Conservation (phyloP, 2,329 filamentous ascomycete genomes). For the Trichophaea hybrida region DNA sequence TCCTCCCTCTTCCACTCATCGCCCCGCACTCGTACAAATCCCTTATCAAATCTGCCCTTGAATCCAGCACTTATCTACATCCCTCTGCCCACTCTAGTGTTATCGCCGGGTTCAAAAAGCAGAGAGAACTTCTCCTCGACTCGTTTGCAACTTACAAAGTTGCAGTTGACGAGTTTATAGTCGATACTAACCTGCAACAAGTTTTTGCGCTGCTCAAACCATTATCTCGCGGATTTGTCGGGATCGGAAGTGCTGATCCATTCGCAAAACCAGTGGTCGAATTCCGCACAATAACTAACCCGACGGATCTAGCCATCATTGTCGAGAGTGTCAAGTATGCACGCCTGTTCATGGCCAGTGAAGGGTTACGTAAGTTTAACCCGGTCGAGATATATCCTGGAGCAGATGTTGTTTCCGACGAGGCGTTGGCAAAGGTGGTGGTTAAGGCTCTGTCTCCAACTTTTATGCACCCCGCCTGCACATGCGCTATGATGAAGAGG, state of each 20-base stretch:
- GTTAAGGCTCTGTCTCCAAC: background rate
- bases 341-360: background rate
- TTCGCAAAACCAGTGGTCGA: slow-evolving; percentile 31
- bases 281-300: slow-evolving; percentile 28
- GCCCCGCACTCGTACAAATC: background rate
- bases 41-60: slow-evolving; percentile 1
- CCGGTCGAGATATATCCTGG: slow-evolving; percentile 27
- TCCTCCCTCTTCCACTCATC: slow-evolving; percentile 11
- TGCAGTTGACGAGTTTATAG: slow-evolving; percentile 11
- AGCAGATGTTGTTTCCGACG: background rate
- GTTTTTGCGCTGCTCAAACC: slow-evolving; percentile 21
- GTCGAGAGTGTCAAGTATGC: background rate
- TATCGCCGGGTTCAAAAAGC: slow-evolving; percentile 9
- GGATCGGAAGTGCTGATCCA: slow-evolving; percentile 30
- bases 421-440: background rate
- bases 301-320: slow-evolving; percentile 4
- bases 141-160: slow-evolving; percentile 2
- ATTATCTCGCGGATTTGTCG: slow-evolving; percentile 32
- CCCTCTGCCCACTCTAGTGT: slow-evolving; percentile 4
- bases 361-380: background rate
- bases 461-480: slow-evolving; percentile 22
- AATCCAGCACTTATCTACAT: slow-evolving; percentile 1
- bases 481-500: slow-evolving; percentile 29
- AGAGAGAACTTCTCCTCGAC: slow-evolving; percentile 8
- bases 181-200: background rate